These are phyloP conservation scores for Cladophialophora immunda DNA, from an alignment of 2,329 filamentous ascomycete species.

Conservation along the genomic window DNA sequence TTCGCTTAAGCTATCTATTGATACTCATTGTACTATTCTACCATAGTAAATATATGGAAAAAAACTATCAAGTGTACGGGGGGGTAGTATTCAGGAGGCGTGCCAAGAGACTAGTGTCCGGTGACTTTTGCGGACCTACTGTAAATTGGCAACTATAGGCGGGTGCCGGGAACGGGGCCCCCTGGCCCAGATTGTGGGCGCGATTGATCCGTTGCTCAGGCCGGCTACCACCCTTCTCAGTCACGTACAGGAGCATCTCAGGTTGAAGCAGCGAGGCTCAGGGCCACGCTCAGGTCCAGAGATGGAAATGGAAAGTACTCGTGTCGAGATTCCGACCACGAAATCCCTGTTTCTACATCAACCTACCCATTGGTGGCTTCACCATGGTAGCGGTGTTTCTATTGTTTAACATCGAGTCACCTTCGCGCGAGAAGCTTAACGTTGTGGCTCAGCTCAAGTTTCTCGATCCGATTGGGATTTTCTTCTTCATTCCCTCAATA, in stretches of 20 bases:
- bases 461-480: constrained; percentile 49
- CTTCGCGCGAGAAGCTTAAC: constrained; percentile 40
- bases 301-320: too few species aligned
- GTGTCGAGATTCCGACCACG: too few species aligned
- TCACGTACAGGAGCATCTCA: too few species aligned
- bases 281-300: too few species aligned
- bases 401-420: constrained; percentile 28
- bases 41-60: neutral
- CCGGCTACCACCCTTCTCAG: too few species aligned
- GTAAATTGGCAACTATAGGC: too few species aligned
- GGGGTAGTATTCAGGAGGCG: neutral
- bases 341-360: constrained; percentile 43
- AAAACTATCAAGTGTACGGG: neutral
- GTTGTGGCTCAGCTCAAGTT: constrained; percentile 19
- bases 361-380: constrained; percentile 48
- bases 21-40: neutral
- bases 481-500: constrained; percentile 46
- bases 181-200: too few species aligned
- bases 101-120: neutral
- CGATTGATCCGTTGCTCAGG: too few species aligned
- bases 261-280: too few species aligned
- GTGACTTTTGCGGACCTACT: neutral
- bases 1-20: neutral
- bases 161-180: too few species aligned
- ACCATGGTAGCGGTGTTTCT: constrained; percentile 39